Evolutionary conservation across 140 eudicot species (phyloP), one percentile per base, ranked within the genome.

Genomic region (Bidens hawaiensis): DNA sequence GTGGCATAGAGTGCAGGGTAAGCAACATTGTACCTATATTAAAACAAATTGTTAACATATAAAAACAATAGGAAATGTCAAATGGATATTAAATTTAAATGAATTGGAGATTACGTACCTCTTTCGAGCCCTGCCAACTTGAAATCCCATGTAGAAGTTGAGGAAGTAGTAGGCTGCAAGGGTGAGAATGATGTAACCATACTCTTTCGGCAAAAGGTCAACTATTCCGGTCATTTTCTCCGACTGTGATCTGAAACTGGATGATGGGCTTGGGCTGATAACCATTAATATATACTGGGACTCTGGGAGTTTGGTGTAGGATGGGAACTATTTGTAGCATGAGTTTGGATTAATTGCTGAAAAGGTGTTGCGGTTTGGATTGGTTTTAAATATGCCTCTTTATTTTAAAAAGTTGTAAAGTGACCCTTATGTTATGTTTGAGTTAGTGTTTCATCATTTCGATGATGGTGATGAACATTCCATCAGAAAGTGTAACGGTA

Each of bases 81-180:
- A 41, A n/a, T 21, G 38, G 65, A 52, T 18, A 71, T 15, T 15
- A 21, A 53, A 41, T 62, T 15, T 8, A 25, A 64, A 15, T 3
- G 21, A 24, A 11, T 12, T 24, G 60, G 8, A 17, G 33, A n/a
- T 16, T 9, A 36, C 34, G 47, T 81, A 88, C 94, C 75, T 83
- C 64, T 73, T 81, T 51, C 97, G 85, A 53, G 97, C 97, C 66
- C n/a, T 75, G 79, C 94, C 96, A 40, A 90, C 97, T 75, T 87
- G 88, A 46, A 69, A 30, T 60, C 68, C 75, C 97, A 90, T 90
- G 82, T 87, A 90, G 41, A 87, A 3, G 56, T 91, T 88, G 75
- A 91, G 54, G 63, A 88, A 68, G 60, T 75, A 75, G 55, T 85
- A 87, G 51, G 77, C 58, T 7, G 61, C 78, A 28, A 88, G 53